phyloP scores from a whole-genome alignment of 225 moss, liverwort and hornwort species.

The Bryum argenteum region DNA sequence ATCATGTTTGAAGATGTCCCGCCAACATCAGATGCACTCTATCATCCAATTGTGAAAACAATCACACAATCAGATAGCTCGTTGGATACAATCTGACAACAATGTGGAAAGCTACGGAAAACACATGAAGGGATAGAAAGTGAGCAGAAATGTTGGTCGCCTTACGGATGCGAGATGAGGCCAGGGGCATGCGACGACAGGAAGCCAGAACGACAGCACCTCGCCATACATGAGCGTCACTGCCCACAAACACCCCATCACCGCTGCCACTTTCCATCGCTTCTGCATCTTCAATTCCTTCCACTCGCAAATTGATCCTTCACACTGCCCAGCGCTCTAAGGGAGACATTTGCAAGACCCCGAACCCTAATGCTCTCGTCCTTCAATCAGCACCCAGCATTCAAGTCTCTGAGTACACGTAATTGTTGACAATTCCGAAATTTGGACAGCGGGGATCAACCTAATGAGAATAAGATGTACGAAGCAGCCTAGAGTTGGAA shows the following conservation, averaged over 20 bases:
- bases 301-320: conserved; percentile 23
- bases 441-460: conserved; percentile 3
- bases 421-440: neutral
- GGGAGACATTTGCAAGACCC: conserved; percentile 26
- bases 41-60: conserved; percentile 25
- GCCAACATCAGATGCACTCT: conserved; percentile 53
- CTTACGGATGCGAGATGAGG: conserved; percentile 60
- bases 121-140: neutral
- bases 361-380: neutral
- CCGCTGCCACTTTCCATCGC: conserved; percentile 62
- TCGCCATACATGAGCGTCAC: conserved; percentile 72
- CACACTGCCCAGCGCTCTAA: conserved; percentile 17
- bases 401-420: neutral
- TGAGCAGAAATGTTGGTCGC: neutral
- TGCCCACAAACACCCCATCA: conserved; percentile 65
- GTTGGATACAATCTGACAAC: conserved; percentile 4
- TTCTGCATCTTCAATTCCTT: conserved; percentile 46
- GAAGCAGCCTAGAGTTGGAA: conserved; percentile 13
- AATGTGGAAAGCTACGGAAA: neutral
- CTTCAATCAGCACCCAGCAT: neutral
- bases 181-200: conserved; percentile 61
- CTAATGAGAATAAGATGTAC: neutral
- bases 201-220: conserved; percentile 66
- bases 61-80: conserved; percentile 20
- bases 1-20: conserved; percentile 38